Percentiles rank a stretch among this genome's conserved stretches.
Conservation (phyloP, 176 grass and related monocot species). For the Aegilops speltoides region DNA sequence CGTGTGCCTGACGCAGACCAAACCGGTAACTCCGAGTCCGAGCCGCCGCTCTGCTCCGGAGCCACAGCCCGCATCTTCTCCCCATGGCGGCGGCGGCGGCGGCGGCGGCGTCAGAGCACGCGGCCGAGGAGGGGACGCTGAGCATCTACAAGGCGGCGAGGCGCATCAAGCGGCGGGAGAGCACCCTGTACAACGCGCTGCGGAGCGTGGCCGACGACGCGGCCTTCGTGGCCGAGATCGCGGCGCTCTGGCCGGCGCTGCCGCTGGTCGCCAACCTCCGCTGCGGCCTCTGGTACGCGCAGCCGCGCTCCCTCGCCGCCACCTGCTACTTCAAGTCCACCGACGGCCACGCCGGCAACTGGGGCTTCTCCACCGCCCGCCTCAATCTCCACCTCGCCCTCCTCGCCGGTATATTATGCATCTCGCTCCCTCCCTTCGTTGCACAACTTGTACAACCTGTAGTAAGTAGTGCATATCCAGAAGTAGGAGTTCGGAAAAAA, state of each 20-base stretch:
- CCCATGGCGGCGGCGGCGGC: slow-evolving; percentile 22
- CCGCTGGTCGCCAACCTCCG: slow-evolving; percentile 88
- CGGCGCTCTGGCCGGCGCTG: slow-evolving; percentile 72
- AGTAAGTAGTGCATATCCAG: not conserved
- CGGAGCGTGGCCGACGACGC: slow-evolving; percentile 80
- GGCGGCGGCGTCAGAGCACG: slow-evolving; percentile 11
- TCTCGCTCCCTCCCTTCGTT: not conserved
- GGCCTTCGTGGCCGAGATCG: slow-evolving; percentile 89
- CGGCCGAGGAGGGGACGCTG: slow-evolving; percentile 24
- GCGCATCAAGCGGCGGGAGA: slow-evolving; percentile 70
- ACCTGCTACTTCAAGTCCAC: slow-evolving; percentile 97
- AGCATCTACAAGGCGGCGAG: slow-evolving; percentile 78
- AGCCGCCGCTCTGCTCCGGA: not conserved
- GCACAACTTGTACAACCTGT: not conserved
- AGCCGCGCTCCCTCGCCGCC: slow-evolving; percentile 41
- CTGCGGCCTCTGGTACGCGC: slow-evolving; percentile 89
- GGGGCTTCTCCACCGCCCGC: slow-evolving; percentile 74
- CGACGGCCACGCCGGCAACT: slow-evolving; percentile 89
- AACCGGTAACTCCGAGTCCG: too few relatives aligned
- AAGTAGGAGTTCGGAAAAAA: not conserved
- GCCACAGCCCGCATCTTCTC: not conserved
- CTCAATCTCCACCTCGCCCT: slow-evolving; percentile 89
- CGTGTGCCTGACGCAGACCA: not conserved
- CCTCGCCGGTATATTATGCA: slow-evolving; percentile 51
- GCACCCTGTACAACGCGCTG: slow-evolving; percentile 84